Conservation (phyloP, 306 rosid genomes). For the Senna siamea region DNA sequence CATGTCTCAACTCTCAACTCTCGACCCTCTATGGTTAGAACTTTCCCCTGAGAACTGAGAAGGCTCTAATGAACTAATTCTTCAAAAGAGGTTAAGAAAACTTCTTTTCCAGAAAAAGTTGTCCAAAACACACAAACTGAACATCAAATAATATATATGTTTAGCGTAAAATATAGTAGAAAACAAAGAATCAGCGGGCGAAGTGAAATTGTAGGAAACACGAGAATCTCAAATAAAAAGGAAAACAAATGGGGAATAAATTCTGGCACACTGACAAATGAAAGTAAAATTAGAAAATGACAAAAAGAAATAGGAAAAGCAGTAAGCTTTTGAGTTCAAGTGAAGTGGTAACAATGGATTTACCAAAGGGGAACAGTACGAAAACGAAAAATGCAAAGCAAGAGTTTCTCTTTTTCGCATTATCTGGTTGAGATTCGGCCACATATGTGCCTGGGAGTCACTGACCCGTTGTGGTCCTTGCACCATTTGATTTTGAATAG, state of each 20-base stretch:
- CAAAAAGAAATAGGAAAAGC: neutral
- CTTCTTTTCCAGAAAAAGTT: neutral
- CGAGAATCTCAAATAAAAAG: neutral
- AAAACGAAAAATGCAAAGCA: neutral
- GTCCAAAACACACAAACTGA: neutral
- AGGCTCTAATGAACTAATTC: neutral
- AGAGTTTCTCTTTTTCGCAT: too few species aligned
- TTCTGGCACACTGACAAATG: neutral
- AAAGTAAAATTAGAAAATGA: neutral
- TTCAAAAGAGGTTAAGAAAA: neutral
- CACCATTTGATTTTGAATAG: neutral
- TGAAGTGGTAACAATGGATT: neutral
- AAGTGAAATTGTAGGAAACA: conserved; percentile 11
- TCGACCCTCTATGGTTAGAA: neutral
- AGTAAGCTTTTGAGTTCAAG: neutral
- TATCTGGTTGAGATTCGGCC: conserved; percentile 5
- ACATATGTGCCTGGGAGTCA: neutral
- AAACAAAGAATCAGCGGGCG: neutral
- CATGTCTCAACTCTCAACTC: conserved; percentile 48
- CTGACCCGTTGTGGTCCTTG: neutral
- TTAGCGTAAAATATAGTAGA: neutral
- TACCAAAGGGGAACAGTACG: neutral
- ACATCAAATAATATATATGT: too few species aligned
- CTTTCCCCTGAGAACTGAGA: neutral
- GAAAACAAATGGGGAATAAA: neutral